Evolutionary conservation across 305 asterid species (phyloP).

Genomic region (Striga hermonthica): DNA sequence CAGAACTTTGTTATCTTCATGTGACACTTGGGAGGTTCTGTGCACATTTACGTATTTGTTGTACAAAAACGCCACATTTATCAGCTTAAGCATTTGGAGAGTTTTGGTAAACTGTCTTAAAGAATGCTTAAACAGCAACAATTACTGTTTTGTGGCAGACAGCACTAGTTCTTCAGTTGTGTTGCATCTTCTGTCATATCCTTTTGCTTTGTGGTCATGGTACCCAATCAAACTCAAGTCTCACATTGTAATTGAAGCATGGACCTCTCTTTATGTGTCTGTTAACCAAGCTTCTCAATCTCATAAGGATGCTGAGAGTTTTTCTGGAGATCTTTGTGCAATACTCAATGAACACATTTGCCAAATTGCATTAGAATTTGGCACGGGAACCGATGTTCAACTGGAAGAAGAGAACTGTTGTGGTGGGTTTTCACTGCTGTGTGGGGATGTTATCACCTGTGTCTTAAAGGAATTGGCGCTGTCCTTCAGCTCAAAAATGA

Average conservation of each 20-base stretch:
- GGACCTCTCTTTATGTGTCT: constrained; percentile 54
- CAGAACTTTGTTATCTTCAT: constrained; percentile 45
- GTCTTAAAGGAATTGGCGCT: constrained; percentile 45
- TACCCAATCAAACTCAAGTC: constrained; percentile 37
- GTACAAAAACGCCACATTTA: constrained; percentile 34
- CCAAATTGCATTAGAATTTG: constrained; percentile 32
- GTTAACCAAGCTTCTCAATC: constrained; percentile 36
- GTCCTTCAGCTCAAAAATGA: constrained; percentile 35
- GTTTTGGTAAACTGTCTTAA: constrained; percentile 50
- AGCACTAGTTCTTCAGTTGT: constrained; percentile 37
- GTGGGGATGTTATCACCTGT: constrained; percentile 44
- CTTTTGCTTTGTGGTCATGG: constrained; percentile 47
- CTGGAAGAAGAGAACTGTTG: constrained; percentile 32
- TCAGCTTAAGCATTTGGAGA: constrained; percentile 52
- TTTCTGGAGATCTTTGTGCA: constrained; percentile 49
- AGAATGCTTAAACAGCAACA: constrained; percentile 35
- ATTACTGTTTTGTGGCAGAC: constrained; percentile 33
- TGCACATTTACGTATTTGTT: constrained; percentile 42
- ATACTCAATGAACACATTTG: constrained; percentile 42
- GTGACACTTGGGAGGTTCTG: constrained; percentile 50
- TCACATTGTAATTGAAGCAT: constrained; percentile 42
- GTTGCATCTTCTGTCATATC: constrained; percentile 53
- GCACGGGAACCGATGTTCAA: constrained; percentile 34
- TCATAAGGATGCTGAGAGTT: constrained; percentile 35
- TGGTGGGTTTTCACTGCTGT: constrained; percentile 37